These are phyloP conservation scores for Lizonia empirigonia DNA, from an alignment of 2,329 filamentous ascomycete species.

Conservation along the genomic window DNA sequence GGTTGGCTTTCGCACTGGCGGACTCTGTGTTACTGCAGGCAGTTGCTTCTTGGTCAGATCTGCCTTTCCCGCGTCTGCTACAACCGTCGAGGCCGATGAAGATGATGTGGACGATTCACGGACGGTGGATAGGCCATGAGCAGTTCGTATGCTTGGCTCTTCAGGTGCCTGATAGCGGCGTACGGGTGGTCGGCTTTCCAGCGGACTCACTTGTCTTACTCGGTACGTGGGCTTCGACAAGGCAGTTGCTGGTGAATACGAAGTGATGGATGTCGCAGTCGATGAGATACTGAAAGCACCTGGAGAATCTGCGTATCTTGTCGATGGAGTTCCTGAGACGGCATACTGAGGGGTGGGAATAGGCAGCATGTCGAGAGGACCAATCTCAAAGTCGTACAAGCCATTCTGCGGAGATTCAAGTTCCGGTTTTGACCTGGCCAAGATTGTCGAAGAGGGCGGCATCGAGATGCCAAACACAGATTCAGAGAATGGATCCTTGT, in stretches of 20 bases:
- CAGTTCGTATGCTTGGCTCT: conserved; percentile 56
- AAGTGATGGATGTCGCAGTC: conserved; percentile 78
- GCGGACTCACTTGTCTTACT: conserved; percentile 61
- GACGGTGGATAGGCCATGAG: conserved; percentile 67
- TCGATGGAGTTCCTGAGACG: conserved; percentile 74
- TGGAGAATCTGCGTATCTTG: conserved; percentile 74
- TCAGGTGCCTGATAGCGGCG: conserved; percentile 62
- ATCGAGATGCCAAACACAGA: conserved; percentile 53
- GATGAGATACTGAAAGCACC: conserved; percentile 76
- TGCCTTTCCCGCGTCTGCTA: conserved; percentile 56
- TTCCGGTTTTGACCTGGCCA: conserved; percentile 35
- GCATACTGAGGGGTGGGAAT: conserved; percentile 70
- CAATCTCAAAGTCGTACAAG: conserved; percentile 52
- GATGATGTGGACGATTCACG: conserved; percentile 74
- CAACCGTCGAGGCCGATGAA: conserved; percentile 72
- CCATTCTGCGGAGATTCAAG: conserved; percentile 30
- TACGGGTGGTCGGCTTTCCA: conserved; percentile 64
- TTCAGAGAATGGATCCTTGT: conserved; percentile 50
- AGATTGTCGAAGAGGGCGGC: conserved; percentile 42
- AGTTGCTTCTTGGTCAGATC: conserved; percentile 40
- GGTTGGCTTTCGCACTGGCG: conserved; percentile 35
- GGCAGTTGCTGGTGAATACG: conserved; percentile 70
- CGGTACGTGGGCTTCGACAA: conserved; percentile 53
- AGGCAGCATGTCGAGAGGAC: conserved; percentile 69
- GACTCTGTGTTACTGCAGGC: conserved; percentile 59